Percentiles rank a stretch among this genome's conserved stretches.
These are phyloP conservation scores for Pythium pyrilobum DNA, from an alignment of 352 stramenopile species.

Conservation along the genomic window DNA sequence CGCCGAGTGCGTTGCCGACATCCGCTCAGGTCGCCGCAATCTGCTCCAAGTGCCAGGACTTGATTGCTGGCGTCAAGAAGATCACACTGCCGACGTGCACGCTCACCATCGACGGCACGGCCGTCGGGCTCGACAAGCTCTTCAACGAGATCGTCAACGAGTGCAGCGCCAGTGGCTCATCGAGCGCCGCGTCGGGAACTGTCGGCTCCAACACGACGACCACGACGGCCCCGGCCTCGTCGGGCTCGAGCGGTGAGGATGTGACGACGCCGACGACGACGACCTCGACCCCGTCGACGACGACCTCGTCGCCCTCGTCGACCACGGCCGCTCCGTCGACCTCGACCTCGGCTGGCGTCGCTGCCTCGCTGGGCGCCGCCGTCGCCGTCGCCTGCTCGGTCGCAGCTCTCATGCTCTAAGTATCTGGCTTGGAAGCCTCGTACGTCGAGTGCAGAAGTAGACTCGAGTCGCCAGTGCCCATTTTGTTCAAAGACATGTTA, in stretches of 20 bases:
- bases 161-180: not conserved
- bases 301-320: not conserved
- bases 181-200: no score
- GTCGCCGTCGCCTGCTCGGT: constrained; percentile 10
- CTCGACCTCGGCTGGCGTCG: not conserved
- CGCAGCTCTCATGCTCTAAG: constrained; percentile 5
- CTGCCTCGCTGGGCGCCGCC: not conserved
- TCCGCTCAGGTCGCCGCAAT: constrained; percentile 3
- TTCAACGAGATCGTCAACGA: not conserved
- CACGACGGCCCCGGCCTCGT: no score
- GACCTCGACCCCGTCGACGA: not conserved
- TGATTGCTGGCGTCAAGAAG: not conserved
- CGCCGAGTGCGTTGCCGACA: constrained; percentile 8
- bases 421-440: no score
- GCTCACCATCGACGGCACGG: not conserved
- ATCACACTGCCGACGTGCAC: not conserved
- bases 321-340: not conserved
- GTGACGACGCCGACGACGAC: not conserved
- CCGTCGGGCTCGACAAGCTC: not conserved
- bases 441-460: no score
- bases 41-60: constrained; percentile 8
- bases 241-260: not conserved
- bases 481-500: no score
- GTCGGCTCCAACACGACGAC: no score
- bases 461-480: no score